Base-by-base conservation (phyloP, 176 grass and related monocot species). In the Poa annua region DNA sequence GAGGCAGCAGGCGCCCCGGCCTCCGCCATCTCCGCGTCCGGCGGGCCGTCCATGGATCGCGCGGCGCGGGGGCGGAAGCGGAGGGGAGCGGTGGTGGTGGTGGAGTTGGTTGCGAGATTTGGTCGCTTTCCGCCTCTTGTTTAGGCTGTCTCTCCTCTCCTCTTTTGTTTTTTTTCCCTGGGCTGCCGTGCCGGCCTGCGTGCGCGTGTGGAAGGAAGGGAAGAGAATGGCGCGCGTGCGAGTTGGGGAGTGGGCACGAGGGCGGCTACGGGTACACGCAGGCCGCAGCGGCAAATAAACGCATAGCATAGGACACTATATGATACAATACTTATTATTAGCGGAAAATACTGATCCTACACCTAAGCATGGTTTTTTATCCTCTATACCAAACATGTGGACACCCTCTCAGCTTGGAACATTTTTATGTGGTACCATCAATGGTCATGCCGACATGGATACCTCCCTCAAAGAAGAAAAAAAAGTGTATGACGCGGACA, bases 21-120 rank as follows among this genome's bases (percentile, higher is more conserved):
- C 60, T 96, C 93, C 47, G 77, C 45, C 93, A 96, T 96, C 88
- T 96, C 93, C 66, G 90, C 51, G 79, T 96, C 94, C 62, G 94
- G 80, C 69, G 81, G 84, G 70, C 69, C 84, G 61, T 93, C 91
- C 91, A 91, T 97, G 11, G 84, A 86, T 78, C 84, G 56, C 68
- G 39, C 20, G 66, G 39, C 20, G 66, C 20, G 66, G 1, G 66
- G 6, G 33, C 2, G 59, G 8, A 15, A 7, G 16, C n/a, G n/a
- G n/a, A n/a, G 35, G 20, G 8, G 8, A 36, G 35, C 10, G 39
- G 19, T 20, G 63, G 32, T 20, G 63, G 32, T 17, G 32, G 63
- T 19, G 77, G 64, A 81, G 77, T 86, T 89, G 47, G 88, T 71
- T 44, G 66, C 79, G 88, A 90, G 79, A 86, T 90, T 90, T 74